Evolutionary conservation across 2,329 filamentous ascomycete genomes (phyloP).

Genomic region (Thelonectria blattea): DNA sequence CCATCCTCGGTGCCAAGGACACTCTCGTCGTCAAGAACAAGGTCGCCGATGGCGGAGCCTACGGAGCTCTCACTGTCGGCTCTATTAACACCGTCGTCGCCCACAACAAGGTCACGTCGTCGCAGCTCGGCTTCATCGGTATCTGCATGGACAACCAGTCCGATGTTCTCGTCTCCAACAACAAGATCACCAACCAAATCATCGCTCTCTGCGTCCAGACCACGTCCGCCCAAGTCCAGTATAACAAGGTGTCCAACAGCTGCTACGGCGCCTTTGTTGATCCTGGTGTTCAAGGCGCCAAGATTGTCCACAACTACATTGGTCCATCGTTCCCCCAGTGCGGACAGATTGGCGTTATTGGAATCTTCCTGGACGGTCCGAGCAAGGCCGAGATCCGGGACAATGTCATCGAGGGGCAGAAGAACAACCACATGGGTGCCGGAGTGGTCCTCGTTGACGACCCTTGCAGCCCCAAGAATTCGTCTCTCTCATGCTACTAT

Average conservation of each 20-base stretch:
- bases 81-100: conserved; percentile 39
- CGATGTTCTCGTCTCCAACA: conserved; percentile 36
- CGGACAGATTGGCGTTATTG: conserved; percentile 20
- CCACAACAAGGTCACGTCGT: conserved; percentile 38
- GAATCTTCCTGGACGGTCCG: conserved; percentile 40
- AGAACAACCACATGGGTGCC: conserved; percentile 19
- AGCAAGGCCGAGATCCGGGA: conserved; percentile 36
- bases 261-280: conserved; percentile 45
- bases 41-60: conserved; percentile 37
- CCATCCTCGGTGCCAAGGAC: conserved; percentile 43
- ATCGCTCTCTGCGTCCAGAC: conserved; percentile 47
- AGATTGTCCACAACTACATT: conserved; percentile 41
- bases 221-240: conserved; percentile 37
- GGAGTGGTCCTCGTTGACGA: conserved; percentile 39
- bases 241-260: conserved; percentile 41
- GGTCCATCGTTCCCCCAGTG: conserved; percentile 24
- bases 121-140: conserved; percentile 34
- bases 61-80: conserved; percentile 46
- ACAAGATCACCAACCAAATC: conserved; percentile 39
- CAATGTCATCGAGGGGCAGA: conserved; percentile 39
- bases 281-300: conserved; percentile 39
- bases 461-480: conserved; percentile 2
- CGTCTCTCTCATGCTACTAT: conserved; percentile 24
- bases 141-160: conserved; percentile 46
- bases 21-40: conserved; percentile 36